These are phyloP conservation scores for Lepidium campestre DNA, from an alignment of 441 rosid species.

Conservation along the genomic window DNA sequence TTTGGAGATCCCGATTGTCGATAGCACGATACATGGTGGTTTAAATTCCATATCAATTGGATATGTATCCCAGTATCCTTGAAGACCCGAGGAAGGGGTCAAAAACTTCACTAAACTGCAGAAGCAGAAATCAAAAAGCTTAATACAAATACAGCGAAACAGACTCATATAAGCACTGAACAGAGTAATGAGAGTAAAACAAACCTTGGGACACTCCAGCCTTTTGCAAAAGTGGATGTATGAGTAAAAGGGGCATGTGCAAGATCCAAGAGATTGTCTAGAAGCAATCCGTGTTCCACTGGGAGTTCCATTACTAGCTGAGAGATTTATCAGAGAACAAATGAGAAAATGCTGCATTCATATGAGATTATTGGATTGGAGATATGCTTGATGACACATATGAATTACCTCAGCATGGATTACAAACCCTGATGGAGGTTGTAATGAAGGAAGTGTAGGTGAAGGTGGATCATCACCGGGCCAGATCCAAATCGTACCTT, in stretches of 20 bases:
- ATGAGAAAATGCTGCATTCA: background rate
- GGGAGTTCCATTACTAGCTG: conserved; percentile 98
- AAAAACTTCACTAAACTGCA: conserved; percentile 85
- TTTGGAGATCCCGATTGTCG: conserved; percentile 93
- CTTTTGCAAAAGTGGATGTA: conserved; percentile 95
- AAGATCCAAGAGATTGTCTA: conserved; percentile 91
- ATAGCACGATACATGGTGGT: conserved; percentile 93
- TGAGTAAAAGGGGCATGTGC: conserved; percentile 98
- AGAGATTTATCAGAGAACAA: background rate
- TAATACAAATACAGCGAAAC: background rate
- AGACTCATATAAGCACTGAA: background rate
- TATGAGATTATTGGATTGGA: background rate
- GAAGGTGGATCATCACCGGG: conserved; percentile 81
- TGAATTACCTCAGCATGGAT: conserved; percentile 81
- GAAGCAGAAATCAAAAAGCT: background rate
- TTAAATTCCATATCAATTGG: conserved; percentile 96
- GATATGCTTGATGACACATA: background rate
- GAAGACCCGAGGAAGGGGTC: conserved; percentile 81
- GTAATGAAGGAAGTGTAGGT: conserved; percentile 63
- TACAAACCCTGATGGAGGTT: conserved; percentile 84
- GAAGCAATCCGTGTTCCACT: conserved; percentile 89
- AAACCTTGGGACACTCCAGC: conserved; percentile 95
- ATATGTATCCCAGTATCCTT: conserved; percentile 97
- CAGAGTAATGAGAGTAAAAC: background rate
- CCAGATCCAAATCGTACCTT: conserved; percentile 98